Percentiles rank a stretch among this genome's conserved stretches.
These are phyloP conservation scores for Tricholoma terreum DNA, from an alignment of 768 basidiomycete species.

Conservation along the genomic window DNA sequence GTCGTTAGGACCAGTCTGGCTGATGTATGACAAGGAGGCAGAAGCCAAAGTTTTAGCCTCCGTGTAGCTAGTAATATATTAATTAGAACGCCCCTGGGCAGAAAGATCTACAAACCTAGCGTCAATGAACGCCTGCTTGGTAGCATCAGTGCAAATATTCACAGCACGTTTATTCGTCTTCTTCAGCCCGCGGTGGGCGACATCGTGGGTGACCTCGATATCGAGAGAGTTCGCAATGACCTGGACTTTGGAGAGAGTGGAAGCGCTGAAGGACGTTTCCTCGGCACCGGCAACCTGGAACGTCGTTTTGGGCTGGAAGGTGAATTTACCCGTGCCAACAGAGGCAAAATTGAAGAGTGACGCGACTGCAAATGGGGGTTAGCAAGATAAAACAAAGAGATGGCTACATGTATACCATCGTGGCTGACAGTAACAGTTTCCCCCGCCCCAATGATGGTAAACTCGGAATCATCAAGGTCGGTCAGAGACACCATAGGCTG, in stretches of 20 bases:
- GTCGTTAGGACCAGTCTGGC: constrained; percentile 32
- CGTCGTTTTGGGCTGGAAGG: constrained; percentile 36
- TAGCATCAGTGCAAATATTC: constrained; percentile 35
- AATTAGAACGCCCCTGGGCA: neutral
- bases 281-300: constrained; percentile 31
- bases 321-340: constrained; percentile 37
- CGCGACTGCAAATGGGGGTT: constrained; percentile 26
- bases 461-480: constrained; percentile 38
- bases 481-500: constrained; percentile 36
- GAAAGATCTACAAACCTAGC: constrained; percentile 25
- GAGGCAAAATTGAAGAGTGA: constrained; percentile 41
- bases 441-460: constrained; percentile 37
- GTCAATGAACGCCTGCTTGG: constrained; percentile 37
- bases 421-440: constrained; percentile 37
- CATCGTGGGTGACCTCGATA: constrained; percentile 34
- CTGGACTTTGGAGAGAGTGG: constrained; percentile 25
- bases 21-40: constrained; percentile 32
- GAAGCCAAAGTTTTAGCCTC: constrained; percentile 41
- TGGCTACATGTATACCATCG: constrained; percentile 23
- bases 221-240: constrained; percentile 25
- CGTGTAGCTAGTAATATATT: constrained; percentile 26
- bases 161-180: constrained; percentile 35
- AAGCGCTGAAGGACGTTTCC: constrained; percentile 8
- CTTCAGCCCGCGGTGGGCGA: constrained; percentile 30
- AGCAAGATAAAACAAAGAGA: neutral